These are phyloP conservation scores for Phalaenopsis aphrodite DNA, from an alignment of 106 monocot species.

Conservation along the genomic window DNA sequence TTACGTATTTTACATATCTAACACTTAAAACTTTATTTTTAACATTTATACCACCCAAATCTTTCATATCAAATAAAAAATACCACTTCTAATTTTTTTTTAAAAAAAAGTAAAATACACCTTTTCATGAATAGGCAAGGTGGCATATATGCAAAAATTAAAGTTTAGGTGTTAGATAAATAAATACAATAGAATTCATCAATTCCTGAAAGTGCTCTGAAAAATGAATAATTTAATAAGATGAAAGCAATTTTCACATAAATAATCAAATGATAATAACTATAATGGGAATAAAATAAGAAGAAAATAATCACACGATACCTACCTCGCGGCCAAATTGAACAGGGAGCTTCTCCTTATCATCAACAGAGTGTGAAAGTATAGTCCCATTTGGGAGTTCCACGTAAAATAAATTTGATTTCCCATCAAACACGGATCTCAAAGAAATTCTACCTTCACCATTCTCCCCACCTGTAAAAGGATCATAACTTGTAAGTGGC, in stretches of 20 bases:
- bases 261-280: background rate
- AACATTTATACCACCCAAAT: too few species aligned
- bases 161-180: too few species aligned
- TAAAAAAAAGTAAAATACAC: too few species aligned
- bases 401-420: constrained; percentile 66
- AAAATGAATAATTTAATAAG: background rate
- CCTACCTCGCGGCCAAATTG: constrained; percentile 97
- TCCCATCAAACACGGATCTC: constrained; percentile 57
- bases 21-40: too few species aligned
- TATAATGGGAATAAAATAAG: background rate
- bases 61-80: too few species aligned
- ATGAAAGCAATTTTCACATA: background rate
- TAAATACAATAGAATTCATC: background rate
- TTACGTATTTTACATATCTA: too few species aligned
- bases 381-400: constrained; percentile 72
- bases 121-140: too few species aligned
- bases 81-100: too few species aligned
- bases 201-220: background rate
- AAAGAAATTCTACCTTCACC: constrained; percentile 29
- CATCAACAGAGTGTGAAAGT: constrained; percentile 43
- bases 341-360: constrained; percentile 67
- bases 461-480: constrained; percentile 32
- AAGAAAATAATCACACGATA: background rate
- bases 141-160: too few species aligned
- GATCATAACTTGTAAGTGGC: background rate